These are phyloP conservation scores for Solanum infundibuliforme DNA, from an alignment of 257 asterid genomes.

Conservation along the genomic window DNA sequence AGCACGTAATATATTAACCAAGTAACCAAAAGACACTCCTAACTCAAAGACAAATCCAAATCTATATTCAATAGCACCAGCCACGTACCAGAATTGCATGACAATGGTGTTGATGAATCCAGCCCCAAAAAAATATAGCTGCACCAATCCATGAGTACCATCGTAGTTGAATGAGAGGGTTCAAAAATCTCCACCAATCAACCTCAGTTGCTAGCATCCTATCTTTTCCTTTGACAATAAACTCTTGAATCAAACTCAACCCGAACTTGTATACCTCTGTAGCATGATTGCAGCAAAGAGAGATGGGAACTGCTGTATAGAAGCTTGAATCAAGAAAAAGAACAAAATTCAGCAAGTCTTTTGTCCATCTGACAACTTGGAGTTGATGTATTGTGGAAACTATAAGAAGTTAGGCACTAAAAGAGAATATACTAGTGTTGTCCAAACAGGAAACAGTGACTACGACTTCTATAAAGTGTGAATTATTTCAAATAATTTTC, in stretches of 20 bases:
- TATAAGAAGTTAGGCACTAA: neutral
- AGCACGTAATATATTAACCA: neutral
- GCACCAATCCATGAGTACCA: conserved; percentile 85
- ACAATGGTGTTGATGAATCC: conserved; percentile 72
- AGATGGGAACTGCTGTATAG: conserved; percentile 78
- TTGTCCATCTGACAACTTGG: neutral
- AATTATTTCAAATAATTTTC: neutral
- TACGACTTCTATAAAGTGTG: neutral
- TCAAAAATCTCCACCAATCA: conserved; percentile 37
- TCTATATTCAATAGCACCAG: neutral
- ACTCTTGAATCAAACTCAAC: conserved; percentile 30
- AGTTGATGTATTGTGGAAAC: neutral
- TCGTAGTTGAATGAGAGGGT: conserved; percentile 51
- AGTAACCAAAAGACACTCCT: neutral
- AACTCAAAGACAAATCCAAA: neutral
- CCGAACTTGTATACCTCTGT: conserved; percentile 43
- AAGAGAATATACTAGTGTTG: neutral
- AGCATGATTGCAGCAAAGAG: conserved; percentile 58
- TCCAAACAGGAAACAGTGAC: neutral
- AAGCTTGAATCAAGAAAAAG: conserved; percentile 41
- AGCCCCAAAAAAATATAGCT: conserved; percentile 54
- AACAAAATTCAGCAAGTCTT: conserved; percentile 1
- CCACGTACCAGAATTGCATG: conserved; percentile 74
- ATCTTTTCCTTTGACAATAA: conserved; percentile 58
- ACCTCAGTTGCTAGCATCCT: conserved; percentile 30